These are phyloP conservation scores for Nothophaeocryptopus gaeumannii DNA, from an alignment of 2,329 filamentous ascomycete genomes.

Conservation along the genomic window DNA sequence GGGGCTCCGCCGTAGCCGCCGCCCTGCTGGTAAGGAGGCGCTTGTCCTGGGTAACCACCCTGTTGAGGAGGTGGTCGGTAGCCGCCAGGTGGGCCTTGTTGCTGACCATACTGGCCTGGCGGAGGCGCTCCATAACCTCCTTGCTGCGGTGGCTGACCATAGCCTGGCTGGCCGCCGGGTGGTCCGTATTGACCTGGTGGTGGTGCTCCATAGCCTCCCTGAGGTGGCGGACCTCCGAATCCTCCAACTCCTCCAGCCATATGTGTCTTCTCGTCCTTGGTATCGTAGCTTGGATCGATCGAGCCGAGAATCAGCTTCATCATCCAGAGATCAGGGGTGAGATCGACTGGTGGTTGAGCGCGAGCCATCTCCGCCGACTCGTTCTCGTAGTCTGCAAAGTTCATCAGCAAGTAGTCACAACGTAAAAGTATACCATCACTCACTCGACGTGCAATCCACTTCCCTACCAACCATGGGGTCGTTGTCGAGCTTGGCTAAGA, in stretches of 20 bases:
- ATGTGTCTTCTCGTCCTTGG: slow-evolving; percentile 58
- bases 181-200: slow-evolving; percentile 30
- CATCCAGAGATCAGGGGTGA: slow-evolving; percentile 65
- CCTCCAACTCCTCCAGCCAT: slow-evolving; percentile 32
- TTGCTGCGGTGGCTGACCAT: slow-evolving; percentile 13
- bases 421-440: slow-evolving; percentile 44
- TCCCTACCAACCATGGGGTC: slow-evolving; percentile 60
- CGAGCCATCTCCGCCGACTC: slow-evolving; percentile 65
- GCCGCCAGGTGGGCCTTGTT: slow-evolving; percentile 7
- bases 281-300: slow-evolving; percentile 64
- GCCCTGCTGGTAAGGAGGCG: not conserved
- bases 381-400: slow-evolving; percentile 55
- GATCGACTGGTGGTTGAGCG: slow-evolving; percentile 59
- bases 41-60: not conserved
- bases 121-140: slow-evolving; percentile 13
- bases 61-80: slow-evolving; percentile 12
- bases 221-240: slow-evolving; percentile 34
- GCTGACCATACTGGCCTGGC: slow-evolving; percentile 14
- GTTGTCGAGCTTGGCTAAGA: slow-evolving; percentile 62
- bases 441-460: slow-evolving; percentile 64
- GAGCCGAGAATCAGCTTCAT: slow-evolving; percentile 66
- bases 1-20: slow-evolving; percentile 7
- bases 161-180: slow-evolving; percentile 19
- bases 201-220: slow-evolving; percentile 28
- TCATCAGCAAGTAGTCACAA: slow-evolving; percentile 35